Evolutionary conservation across 345 rosid species (phyloP).

Genomic region (Pugionium cornutum): DNA sequence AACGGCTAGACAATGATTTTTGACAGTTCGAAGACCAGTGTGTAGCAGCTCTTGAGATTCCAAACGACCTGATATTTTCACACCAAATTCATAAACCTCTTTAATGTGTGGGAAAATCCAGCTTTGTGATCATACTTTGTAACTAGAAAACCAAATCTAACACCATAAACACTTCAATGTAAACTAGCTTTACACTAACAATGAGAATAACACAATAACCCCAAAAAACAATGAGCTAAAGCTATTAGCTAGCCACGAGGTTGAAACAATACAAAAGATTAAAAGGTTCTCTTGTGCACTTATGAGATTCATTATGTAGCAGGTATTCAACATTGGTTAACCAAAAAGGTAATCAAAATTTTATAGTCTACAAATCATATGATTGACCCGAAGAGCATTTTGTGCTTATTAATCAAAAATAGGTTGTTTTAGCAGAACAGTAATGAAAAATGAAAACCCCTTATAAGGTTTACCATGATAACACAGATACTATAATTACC

Average conservation of each 20-base stretch:
- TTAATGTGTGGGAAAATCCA: neutral
- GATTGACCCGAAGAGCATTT: constrained; percentile 10
- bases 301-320: too few species aligned
- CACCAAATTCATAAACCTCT: neutral
- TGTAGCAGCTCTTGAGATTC: constrained; percentile 3
- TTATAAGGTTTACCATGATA: neutral
- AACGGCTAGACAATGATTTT: neutral
- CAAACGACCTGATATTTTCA: constrained; percentile 8
- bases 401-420: neutral
- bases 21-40: neutral
- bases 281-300: too few species aligned
- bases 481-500: neutral
- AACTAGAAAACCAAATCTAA: constrained; percentile 1
- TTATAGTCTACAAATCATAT: neutral
- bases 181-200: neutral
- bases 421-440: constrained; percentile 11
- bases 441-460: neutral
- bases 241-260: neutral
- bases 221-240: too few species aligned
- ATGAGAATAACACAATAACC: neutral
- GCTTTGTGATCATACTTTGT: constrained; percentile 5
- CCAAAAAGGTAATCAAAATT: neutral
- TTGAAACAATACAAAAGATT: neutral
- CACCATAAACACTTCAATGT: neutral
- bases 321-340: neutral